Evolutionary conservation across 1,139 yeast species (phyloP).

Genomic region (Pichia inconspicua): DNA sequence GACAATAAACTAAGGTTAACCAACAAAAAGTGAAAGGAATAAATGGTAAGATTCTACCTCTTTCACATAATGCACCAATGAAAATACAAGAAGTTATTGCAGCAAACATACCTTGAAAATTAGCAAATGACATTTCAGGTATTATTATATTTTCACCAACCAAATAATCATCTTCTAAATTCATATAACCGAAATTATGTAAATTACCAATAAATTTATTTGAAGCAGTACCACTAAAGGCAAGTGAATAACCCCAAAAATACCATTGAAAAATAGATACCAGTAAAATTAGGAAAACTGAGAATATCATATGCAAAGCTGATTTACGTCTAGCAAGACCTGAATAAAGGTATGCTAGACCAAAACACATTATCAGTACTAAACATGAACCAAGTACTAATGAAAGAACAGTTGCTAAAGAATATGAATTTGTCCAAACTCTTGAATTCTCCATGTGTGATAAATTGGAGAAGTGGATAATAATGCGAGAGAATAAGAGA

Average conservation of each 20-base stretch:
- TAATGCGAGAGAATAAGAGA: background rate
- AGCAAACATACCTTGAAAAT: conserved; percentile 86
- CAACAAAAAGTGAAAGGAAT: conserved; percentile 77
- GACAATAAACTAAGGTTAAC: conserved; percentile 90
- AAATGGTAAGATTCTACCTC: conserved; percentile 84
- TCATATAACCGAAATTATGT: conserved; percentile 70
- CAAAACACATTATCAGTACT: conserved; percentile 91
- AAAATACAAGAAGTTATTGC: conserved; percentile 86
- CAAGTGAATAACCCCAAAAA: conserved; percentile 94
- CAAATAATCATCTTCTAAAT: conserved; percentile 29
- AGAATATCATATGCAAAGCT: conserved; percentile 85
- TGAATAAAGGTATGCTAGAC: conserved; percentile 85
- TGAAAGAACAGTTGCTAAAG: conserved; percentile 37
- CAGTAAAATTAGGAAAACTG: conserved; percentile 47
- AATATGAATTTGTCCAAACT: conserved; percentile 27
- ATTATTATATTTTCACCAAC: conserved; percentile 33
- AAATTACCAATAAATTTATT: conserved; percentile 85
- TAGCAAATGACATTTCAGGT: conserved; percentile 80
- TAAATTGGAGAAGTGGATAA: background rate
- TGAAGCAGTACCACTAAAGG: conserved; percentile 68
- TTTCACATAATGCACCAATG: conserved; percentile 92
- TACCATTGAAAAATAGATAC: conserved; percentile 82
- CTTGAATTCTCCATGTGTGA: background rate
- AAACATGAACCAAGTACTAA: conserved; percentile 57
- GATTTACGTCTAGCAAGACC: conserved; percentile 90